Evolutionary conservation across 2,329 filamentous ascomycete species (phyloP).

Genomic region (Tricladium varicosporioides): DNA sequence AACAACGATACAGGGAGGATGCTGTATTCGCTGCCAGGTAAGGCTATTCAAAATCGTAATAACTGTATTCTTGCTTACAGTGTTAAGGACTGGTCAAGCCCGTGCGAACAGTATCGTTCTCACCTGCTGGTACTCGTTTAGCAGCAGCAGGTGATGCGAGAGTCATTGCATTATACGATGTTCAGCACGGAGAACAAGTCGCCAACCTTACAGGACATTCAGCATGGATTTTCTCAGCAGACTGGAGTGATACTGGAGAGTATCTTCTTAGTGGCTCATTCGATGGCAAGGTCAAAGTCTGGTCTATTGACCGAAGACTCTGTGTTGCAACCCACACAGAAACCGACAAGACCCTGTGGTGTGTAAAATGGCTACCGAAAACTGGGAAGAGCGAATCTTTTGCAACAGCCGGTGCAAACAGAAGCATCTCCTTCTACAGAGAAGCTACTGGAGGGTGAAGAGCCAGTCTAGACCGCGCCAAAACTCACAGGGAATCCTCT

Average conservation of each 20-base stretch:
- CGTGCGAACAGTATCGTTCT: conserved; percentile 83
- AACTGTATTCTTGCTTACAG: conserved; percentile 19
- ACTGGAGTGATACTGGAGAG: conserved; percentile 93
- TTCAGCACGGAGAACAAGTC: conserved; percentile 87
- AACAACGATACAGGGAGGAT: conserved; percentile 86
- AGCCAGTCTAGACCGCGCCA: background rate
- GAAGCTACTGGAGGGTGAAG: conserved; percentile 66
- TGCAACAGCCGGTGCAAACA: conserved; percentile 73
- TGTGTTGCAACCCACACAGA: conserved; percentile 95
- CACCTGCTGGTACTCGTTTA: conserved; percentile 77
- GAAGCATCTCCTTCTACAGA: conserved; percentile 77
- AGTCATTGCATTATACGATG: conserved; percentile 89
- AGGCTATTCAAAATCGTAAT: conserved; percentile 25
- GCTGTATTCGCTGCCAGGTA: conserved; percentile 79
- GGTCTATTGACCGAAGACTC: conserved; percentile 78
- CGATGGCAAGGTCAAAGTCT: conserved; percentile 94
- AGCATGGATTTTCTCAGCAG: conserved; percentile 86
- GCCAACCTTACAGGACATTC: conserved; percentile 77
- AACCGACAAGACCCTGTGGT: conserved; percentile 81
- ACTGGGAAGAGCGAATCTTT: conserved; percentile 65
- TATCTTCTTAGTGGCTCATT: conserved; percentile 84
- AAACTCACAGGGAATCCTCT: background rate
- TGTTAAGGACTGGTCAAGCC: conserved; percentile 75
- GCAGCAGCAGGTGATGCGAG: conserved; percentile 88
- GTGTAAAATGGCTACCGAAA: conserved; percentile 80